Conservation (phyloP, 2,329 filamentous ascomycete species). For the Trichophyton rubrum region DNA sequence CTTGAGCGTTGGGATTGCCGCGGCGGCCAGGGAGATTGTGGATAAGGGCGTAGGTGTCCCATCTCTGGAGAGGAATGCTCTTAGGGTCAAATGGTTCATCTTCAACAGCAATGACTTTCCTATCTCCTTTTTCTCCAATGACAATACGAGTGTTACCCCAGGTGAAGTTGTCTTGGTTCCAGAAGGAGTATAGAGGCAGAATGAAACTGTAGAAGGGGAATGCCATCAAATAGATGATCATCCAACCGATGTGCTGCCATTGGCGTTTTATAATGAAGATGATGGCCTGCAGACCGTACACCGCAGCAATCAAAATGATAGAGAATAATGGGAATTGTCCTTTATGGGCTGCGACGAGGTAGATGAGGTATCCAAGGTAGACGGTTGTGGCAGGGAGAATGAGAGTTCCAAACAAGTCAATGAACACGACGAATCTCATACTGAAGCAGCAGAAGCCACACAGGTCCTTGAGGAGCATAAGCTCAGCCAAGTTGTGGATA, state of each 20-base stretch:
- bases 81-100: slow-evolving; percentile 83
- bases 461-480: slow-evolving; percentile 81
- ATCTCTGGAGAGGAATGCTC: slow-evolving; percentile 84
- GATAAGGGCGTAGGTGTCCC: slow-evolving; percentile 83
- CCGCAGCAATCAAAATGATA: slow-evolving; percentile 73
- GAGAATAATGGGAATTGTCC: slow-evolving; percentile 79
- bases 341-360: slow-evolving; percentile 53
- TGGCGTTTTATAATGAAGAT: slow-evolving; percentile 95
- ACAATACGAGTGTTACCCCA: slow-evolving; percentile 99
- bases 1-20: slow-evolving; percentile 54
- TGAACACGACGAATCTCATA: slow-evolving; percentile 92
- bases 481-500: slow-evolving; percentile 85
- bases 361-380: slow-evolving; percentile 81
- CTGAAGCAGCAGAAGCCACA: slow-evolving; percentile 98
- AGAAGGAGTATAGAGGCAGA: slow-evolving; percentile 94
- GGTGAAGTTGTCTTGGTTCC: slow-evolving; percentile 97
- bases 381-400: slow-evolving; percentile 79
- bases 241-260: slow-evolving; percentile 98
- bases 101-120: slow-evolving; percentile 73
- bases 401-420: slow-evolving; percentile 85
- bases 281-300: slow-evolving; percentile 89
- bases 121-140: slow-evolving; percentile 82
- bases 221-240: slow-evolving; percentile 96
- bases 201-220: slow-evolving; percentile 89
- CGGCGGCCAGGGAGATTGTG: slow-evolving; percentile 89